Base-by-base conservation (phyloP, 352 stramenopile genomes). In the Nothophytophthora sp. region DNA sequence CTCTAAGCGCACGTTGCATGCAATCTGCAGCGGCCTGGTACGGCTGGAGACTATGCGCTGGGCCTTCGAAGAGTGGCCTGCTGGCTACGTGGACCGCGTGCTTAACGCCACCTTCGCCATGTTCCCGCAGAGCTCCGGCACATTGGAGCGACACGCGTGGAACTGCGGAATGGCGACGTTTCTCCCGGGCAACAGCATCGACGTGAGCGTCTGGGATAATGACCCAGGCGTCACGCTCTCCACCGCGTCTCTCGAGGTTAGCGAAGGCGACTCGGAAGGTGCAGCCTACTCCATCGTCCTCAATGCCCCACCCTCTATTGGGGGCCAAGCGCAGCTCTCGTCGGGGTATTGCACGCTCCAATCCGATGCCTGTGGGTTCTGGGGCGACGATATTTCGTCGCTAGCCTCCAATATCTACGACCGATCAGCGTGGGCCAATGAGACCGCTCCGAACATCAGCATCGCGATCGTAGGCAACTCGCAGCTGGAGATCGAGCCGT, bases 121-220 rank as follows among this genome's bases (percentile, higher is more conserved):
- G 66, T 88, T 89, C 41, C 75, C 66, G 1, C 39, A 53, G 16
- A 63, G 19, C n/a, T 67, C 67, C n/a, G n/a, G n/a, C 7, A 58
- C 70, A 2, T 57, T 60, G 6, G 60, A 81, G 11, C 52, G 79
- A 1, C 77, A 87, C 56, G 46, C 84, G 0, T 92, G 79, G 79
- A 88, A 89, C 28, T 92, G 81, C 18, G 81, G 79, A 0, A 69
- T 76, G 50, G 63, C 58, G 0, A 61, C 41, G 3, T 87, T 89
- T 40, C 52, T 64, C 16, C 63, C 70, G 4, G 45, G 28, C 6
- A 78, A 44, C 40, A 72, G 38, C 13, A 63, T 90, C 23, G 62
- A 75, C 24, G 69, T 90, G 23, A 92, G 59, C 22, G 62, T 90
- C n/a, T 87, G 80, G 79, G 81, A 92, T 37, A 92, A 92, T 33